Evolutionary conservation across 2,329 filamentous ascomycete species (phyloP).

Genomic region (Calonectria naviculata): DNA sequence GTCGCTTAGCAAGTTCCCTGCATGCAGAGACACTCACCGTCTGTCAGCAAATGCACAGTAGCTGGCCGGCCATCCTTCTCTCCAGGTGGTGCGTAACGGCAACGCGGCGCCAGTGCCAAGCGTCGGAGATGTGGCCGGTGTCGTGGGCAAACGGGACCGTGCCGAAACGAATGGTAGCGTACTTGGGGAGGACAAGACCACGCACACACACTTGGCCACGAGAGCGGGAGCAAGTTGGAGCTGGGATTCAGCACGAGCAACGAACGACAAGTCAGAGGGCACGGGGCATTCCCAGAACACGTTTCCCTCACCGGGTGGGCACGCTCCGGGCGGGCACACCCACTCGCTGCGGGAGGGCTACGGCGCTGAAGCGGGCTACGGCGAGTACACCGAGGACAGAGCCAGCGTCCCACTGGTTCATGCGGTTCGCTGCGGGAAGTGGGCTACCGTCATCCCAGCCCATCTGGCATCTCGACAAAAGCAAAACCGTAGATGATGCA

Average conservation of each 20-base stretch:
- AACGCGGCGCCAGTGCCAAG: conserved; percentile 15
- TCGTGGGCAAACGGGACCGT: not conserved
- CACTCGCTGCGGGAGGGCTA: conserved; percentile 4
- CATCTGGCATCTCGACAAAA: conserved; percentile 5
- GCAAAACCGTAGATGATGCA: conserved; percentile 8
- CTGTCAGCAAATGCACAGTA: not conserved
- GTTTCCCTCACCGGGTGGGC: not conserved
- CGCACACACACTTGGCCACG: not conserved
- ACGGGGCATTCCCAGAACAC: not conserved
- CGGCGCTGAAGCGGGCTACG: not conserved
- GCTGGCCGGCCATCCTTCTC: not conserved
- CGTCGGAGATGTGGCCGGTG: not conserved
- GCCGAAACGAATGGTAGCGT: not conserved
- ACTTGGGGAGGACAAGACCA: not conserved
- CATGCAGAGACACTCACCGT: not conserved
- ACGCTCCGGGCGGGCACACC: not conserved
- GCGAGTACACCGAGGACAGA: not conserved
- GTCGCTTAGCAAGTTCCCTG: conserved; percentile 5
- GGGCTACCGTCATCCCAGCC: conserved; percentile 10
- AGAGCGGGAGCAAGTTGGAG: not conserved
- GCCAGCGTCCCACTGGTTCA: conserved; percentile 18
- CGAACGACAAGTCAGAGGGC: not conserved
- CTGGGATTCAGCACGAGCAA: not conserved
- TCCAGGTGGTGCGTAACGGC: not conserved
- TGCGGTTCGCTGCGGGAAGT: conserved; percentile 19